Evolutionary conservation across 1,139 yeast species (phyloP).

Genomic region (Kurtzmaniella quercitrusa): DNA sequence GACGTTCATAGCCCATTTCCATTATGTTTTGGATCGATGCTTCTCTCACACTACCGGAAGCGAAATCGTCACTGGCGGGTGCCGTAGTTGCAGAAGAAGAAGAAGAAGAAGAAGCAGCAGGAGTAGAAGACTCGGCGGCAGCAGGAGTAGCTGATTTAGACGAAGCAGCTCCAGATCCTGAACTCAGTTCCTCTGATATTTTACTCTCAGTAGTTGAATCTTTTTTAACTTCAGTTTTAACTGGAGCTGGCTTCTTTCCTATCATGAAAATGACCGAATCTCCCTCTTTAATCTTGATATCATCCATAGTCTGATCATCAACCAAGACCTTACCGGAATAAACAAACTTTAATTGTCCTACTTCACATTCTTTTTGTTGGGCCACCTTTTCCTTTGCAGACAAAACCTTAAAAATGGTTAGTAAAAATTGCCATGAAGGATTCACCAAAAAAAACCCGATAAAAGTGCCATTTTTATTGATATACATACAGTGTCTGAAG

Average conservation of each 20-base stretch:
- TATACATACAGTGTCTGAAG: conserved; percentile 57
- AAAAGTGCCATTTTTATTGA: neutral
- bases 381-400: conserved; percentile 75
- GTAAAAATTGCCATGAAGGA: neutral
- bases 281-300: conserved; percentile 77
- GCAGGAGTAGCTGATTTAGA: conserved; percentile 15
- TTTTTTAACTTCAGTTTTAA: conserved; percentile 23
- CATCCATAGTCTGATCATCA: conserved; percentile 72
- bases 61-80: conserved; percentile 28
- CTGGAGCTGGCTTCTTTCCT: conserved; percentile 18
- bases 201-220: conserved; percentile 7
- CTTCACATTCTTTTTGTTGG: conserved; percentile 62
- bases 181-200: conserved; percentile 10
- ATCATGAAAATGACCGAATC: conserved; percentile 94
- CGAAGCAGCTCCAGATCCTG: conserved; percentile 18
- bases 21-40: conserved; percentile 72
- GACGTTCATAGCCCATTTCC: conserved; percentile 95
- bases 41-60: conserved; percentile 64
- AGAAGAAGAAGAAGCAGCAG: conserved; percentile 12
- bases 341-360: conserved; percentile 78
- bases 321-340: conserved; percentile 88
- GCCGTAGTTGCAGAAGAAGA: conserved; percentile 14
- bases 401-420: conserved; percentile 40
- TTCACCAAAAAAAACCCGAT: neutral
- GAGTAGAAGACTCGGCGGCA: conserved; percentile 10